Base-by-base conservation (phyloP, 202 grass and related monocot genomes). In the Panicum virgatum region DNA sequence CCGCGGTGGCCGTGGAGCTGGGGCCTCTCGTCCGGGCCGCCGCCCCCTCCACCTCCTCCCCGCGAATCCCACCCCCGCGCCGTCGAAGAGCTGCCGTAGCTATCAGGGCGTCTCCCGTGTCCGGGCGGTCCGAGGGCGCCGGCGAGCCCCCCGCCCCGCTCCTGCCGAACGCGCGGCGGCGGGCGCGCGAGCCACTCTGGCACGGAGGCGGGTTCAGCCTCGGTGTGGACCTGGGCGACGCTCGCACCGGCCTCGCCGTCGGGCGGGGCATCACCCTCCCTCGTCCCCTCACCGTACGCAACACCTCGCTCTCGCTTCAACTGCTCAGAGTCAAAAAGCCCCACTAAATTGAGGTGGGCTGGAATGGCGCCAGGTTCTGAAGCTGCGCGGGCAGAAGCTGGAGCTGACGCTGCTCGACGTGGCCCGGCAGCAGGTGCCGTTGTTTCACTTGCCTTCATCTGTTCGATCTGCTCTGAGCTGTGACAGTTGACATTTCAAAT, bases 151-250 rank as follows among this genome's bases (percentile, higher is more conserved):
- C 80, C 34, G 32, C 81, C 26, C 60, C 77, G 69, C 81, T 97
- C 57, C 86, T 80, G 30, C 82, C 95, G 20, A 97, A 97, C 57
- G 92, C 88, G 64, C 88, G 82, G 45, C 92, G 86, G 26, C 86
- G 89, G 76, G 83, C 87, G 73, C 47, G 50, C 78, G 84, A 91
- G 57, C 85, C 91, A 14, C 78, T 77, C 56, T 90, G 94, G 88
- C 40, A 75, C 62, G 86, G 88, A 10, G 82, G 86, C 50, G 92
- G 94, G 23, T 91, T 91, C 81, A 94, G 92, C 90, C 92, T 97
- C 30, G 90, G 94, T 57, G 67, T 97, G 13, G 92, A 97, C 77
- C 82, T 97, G 19, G 95, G 90, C 14, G 43, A 66, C 53, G 77
- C 84, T 10, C 84, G 88, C 71, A 98, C 92, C 2, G 95, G 92